Conservation (phyloP, 2,329 filamentous ascomycete species). For the Fusarium sp. region DNA sequence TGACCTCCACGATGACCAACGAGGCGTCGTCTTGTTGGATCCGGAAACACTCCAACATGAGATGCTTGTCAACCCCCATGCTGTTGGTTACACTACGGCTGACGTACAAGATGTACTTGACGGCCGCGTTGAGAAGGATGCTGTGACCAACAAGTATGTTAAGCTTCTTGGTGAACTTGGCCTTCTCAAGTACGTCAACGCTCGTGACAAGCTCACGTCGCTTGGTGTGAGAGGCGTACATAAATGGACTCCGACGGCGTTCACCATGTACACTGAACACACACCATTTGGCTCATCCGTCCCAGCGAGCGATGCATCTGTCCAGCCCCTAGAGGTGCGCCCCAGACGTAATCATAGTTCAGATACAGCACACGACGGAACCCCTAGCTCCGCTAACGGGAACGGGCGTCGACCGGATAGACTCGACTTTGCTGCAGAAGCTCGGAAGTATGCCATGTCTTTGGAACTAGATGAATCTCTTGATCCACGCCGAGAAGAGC, state of each 20-base stretch:
- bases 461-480: constrained; percentile 20
- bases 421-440: constrained; percentile 19
- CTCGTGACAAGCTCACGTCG: constrained; percentile 33
- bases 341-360: neutral
- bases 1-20: constrained; percentile 34
- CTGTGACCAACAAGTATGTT: constrained; percentile 24
- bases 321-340: constrained; percentile 10
- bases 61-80: constrained; percentile 32
- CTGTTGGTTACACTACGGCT: constrained; percentile 21
- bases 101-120: constrained; percentile 20
- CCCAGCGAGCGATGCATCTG: constrained; percentile 24
- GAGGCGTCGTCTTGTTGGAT: constrained; percentile 33
- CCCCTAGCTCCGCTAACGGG: neutral
- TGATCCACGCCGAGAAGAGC: constrained; percentile 15
- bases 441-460: constrained; percentile 23
- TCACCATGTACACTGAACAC: neutral
- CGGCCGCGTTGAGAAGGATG: neutral
- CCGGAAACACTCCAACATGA: constrained; percentile 32
- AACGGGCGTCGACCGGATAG: neutral
- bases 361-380: neutral
- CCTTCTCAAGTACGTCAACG: constrained; percentile 17
- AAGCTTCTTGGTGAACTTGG: constrained; percentile 29
- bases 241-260: constrained; percentile 9
- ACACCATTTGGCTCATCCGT: constrained; percentile 22
- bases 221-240: constrained; percentile 24